Evolutionary conservation across 2,329 filamentous ascomycete species (phyloP).

Genomic region (Fonsecaea monophora): DNA sequence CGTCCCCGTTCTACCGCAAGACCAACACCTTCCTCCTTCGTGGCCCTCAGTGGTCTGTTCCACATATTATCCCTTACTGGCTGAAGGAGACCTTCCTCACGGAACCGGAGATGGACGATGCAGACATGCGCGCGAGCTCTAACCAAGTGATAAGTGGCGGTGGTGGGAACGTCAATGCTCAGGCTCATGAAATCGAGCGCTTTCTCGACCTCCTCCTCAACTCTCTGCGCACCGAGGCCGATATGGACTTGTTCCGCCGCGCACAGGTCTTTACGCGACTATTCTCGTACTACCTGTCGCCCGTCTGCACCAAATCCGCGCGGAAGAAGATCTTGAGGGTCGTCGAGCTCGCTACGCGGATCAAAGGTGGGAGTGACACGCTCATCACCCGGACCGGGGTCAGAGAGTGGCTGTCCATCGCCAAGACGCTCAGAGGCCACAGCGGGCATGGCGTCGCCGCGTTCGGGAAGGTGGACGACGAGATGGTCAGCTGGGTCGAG

Average conservation of each 20-base stretch:
- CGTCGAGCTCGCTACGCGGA: slow-evolving; percentile 69
- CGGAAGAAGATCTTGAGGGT: slow-evolving; percentile 68
- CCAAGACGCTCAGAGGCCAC: slow-evolving; percentile 22
- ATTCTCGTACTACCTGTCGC: slow-evolving; percentile 71
- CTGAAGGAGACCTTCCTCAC: slow-evolving; percentile 75
- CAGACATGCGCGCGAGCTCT: slow-evolving; percentile 60
- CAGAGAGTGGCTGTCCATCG: slow-evolving; percentile 66
- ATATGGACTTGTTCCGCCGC: slow-evolving; percentile 59
- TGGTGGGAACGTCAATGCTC: slow-evolving; percentile 50
- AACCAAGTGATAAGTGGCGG: slow-evolving; percentile 44
- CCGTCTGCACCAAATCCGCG: slow-evolving; percentile 65
- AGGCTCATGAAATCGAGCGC: slow-evolving; percentile 55
- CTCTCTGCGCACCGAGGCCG: slow-evolving; percentile 42
- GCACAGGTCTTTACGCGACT: slow-evolving; percentile 75
- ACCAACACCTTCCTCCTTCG: slow-evolving; percentile 83
- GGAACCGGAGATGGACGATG: slow-evolving; percentile 74
- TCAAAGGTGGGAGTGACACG: slow-evolving; percentile 75
- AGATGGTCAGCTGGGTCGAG: slow-evolving; percentile 21
- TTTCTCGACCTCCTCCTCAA: slow-evolving; percentile 45
- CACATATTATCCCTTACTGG: slow-evolving; percentile 64
- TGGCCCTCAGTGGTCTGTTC: slow-evolving; percentile 73
- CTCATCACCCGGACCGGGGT: slow-evolving; percentile 77
- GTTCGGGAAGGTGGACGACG: slow-evolving; percentile 23
- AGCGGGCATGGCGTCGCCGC: slow-evolving; percentile 21
- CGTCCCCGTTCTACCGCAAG: slow-evolving; percentile 84